Evolutionary conservation across 2,329 filamentous ascomycete genomes (phyloP).

Genomic region (Bipolaris cookei): DNA sequence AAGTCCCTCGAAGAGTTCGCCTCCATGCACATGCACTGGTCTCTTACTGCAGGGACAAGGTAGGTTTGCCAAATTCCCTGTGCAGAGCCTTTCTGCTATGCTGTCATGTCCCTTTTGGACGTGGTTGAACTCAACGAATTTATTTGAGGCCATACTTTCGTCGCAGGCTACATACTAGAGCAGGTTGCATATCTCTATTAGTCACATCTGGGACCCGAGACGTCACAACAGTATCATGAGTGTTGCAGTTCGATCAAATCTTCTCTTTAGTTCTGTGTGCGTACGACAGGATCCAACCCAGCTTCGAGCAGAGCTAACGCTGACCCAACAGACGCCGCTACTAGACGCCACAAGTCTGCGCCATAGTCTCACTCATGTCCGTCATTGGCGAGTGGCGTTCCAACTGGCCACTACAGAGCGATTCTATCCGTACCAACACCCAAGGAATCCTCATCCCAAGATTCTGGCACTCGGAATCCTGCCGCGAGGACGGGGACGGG

Average conservation of each 20-base stretch:
- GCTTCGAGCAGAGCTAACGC: constrained; percentile 4
- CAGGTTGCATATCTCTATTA: neutral
- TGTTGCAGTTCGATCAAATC: neutral
- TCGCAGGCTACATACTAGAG: neutral
- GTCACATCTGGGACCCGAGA: neutral
- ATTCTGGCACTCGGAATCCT: constrained; percentile 11
- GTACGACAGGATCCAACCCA: neutral
- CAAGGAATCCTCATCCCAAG: constrained; percentile 10
- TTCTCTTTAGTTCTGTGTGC: neutral
- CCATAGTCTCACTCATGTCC: constrained; percentile 1
- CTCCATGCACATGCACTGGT: neutral
- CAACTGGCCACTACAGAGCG: neutral
- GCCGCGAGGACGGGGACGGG: constrained; percentile 13
- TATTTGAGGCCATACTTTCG: neutral
- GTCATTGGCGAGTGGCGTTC: neutral
- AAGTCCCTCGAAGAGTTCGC: constrained; percentile 1
- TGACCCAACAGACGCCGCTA: neutral
- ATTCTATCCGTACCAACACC: neutral
- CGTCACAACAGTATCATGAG: neutral
- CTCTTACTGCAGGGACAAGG: neutral
- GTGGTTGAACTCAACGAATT: neutral
- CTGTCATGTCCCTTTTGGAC: neutral
- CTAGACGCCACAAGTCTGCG: constrained; percentile 5
- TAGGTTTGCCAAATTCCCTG: neutral
- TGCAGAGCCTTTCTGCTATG: neutral